Evolutionary conservation across 495 filamentous ascomycete species (phyloP).

Genomic region (Penicillium verhagenii): DNA sequence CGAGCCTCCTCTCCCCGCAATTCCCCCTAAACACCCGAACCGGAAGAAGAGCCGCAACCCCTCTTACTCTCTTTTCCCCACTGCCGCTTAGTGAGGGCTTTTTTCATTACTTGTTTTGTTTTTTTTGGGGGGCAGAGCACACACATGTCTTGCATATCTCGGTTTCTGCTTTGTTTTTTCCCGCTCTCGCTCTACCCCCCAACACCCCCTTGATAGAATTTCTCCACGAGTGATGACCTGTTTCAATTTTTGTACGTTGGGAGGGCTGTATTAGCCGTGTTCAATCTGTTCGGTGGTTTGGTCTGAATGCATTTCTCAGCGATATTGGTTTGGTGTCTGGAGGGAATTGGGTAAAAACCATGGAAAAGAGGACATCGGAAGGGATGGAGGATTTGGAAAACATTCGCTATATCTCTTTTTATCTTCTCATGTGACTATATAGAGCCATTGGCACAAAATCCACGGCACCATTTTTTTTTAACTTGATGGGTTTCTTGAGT

Average conservation of each 20-base stretch:
- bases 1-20: slow-evolving; percentile 7
- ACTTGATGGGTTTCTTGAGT: neutral
- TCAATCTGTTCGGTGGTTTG: slow-evolving; percentile 21
- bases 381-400: slow-evolving; percentile 14
- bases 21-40: slow-evolving; percentile 21
- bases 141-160: slow-evolving; percentile 12
- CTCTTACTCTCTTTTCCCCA: slow-evolving; percentile 49
- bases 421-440: slow-evolving; percentile 14
- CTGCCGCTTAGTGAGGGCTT: slow-evolving; percentile 19
- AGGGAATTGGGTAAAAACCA: slow-evolving; percentile 20
- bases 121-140: slow-evolving; percentile 4
- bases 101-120: slow-evolving; percentile 7
- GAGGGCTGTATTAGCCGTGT: slow-evolving; percentile 4
- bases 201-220: slow-evolving; percentile 3
- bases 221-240: slow-evolving; percentile 17
- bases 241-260: slow-evolving; percentile 12
- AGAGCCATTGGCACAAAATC: slow-evolving; percentile 8
- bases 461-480: neutral
- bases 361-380: slow-evolving; percentile 21
- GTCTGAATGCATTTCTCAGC: slow-evolving; percentile 44
- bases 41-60: slow-evolving; percentile 36
- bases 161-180: slow-evolving; percentile 11
- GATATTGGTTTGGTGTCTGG: slow-evolving; percentile 32
- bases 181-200: slow-evolving; percentile 10
- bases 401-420: slow-evolving; percentile 23